Evolutionary conservation across 1,139 yeast species (phyloP).

Genomic region (Suhomyces anneliseae): DNA sequence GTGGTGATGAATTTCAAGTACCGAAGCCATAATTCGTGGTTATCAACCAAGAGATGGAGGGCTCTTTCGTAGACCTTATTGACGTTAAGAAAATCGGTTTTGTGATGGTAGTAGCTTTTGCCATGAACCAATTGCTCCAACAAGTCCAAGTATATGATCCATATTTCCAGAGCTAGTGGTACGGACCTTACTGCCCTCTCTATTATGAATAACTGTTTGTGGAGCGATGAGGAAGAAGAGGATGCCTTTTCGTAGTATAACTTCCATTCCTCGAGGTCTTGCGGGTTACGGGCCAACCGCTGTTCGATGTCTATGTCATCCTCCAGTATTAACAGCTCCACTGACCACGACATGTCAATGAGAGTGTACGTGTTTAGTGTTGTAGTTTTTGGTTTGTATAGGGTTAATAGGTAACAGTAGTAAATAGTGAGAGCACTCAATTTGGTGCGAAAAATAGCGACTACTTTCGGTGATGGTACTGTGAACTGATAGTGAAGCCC

Average conservation of each 20-base stretch:
- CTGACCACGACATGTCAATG: not conserved
- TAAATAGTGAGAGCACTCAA: no score
- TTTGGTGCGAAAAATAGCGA: no score
- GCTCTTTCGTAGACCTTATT: slow-evolving; percentile 49
- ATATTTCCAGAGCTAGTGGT: slow-evolving; percentile 53
- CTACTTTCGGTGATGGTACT: no score
- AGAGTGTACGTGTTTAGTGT: no score
- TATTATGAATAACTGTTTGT: slow-evolving; percentile 44
- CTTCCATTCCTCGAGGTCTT: slow-evolving; percentile 52
- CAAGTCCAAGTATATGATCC: slow-evolving; percentile 54
- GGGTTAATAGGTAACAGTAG: no score
- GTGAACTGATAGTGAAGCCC: no score
- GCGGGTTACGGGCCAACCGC: slow-evolving; percentile 44
- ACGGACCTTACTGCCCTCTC: slow-evolving; percentile 53
- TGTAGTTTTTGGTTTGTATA: no score
- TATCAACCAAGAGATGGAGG: slow-evolving; percentile 41
- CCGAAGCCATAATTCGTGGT: slow-evolving; percentile 56
- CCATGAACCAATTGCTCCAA: slow-evolving; percentile 31
- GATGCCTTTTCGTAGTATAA: slow-evolving; percentile 44
- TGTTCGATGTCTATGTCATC: slow-evolving; percentile 32
- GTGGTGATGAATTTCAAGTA: slow-evolving; percentile 49
- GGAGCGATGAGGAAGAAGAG: slow-evolving; percentile 15
- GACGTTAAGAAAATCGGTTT: slow-evolving; percentile 32
- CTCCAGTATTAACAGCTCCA: not conserved
- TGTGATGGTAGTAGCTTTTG: slow-evolving; percentile 28